Percentiles rank a stretch among this genome's conserved stretches.
These are phyloP conservation scores for Boletellus deceptivus DNA, from an alignment of 1,284 basidiomycete genomes.

Conservation along the genomic window DNA sequence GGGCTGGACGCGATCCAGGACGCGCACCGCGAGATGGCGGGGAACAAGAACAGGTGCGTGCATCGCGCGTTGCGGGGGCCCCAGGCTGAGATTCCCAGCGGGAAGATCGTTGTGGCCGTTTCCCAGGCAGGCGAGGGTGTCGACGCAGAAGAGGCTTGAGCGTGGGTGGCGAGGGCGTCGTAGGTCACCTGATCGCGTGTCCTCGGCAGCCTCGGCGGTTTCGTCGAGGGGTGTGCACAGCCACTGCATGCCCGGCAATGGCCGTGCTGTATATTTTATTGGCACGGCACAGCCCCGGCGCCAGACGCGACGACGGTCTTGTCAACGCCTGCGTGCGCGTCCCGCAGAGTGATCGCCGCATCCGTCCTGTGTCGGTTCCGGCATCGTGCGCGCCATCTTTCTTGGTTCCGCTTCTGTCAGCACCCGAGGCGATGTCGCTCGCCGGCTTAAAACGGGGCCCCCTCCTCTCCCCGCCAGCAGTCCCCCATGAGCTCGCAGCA, in stretches of 20 bases:
- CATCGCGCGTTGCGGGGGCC: slow-evolving; percentile 2
- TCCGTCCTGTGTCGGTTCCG: slow-evolving; percentile 33
- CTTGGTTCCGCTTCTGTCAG: slow-evolving; percentile 12
- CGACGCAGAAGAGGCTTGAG: neutral
- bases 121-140: slow-evolving; percentile 15
- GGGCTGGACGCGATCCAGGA: slow-evolving; percentile 81
- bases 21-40: slow-evolving; percentile 87
- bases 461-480: neutral
- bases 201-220: slow-evolving; percentile 31
- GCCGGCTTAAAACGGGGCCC: slow-evolving; percentile 25
- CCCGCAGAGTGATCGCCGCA: slow-evolving; percentile 16
- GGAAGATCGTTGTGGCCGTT: slow-evolving; percentile 58
- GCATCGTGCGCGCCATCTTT: slow-evolving; percentile 11
- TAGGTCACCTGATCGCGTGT: neutral
- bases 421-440: slow-evolving; percentile 30
- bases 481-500: slow-evolving; percentile 39
- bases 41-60: slow-evolving; percentile 68
- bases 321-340: neutral
- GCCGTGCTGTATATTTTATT: slow-evolving; percentile 8
- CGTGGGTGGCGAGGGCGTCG: slow-evolving; percentile 1
- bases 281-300: neutral
- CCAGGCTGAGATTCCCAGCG: slow-evolving; percentile 35
- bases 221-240: slow-evolving; percentile 3
- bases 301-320: slow-evolving; percentile 15
- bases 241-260: slow-evolving; percentile 11